phyloP scores from a whole-genome alignment of 768 basidiomycete genomes.

The Agaricus subrufescens region DNA sequence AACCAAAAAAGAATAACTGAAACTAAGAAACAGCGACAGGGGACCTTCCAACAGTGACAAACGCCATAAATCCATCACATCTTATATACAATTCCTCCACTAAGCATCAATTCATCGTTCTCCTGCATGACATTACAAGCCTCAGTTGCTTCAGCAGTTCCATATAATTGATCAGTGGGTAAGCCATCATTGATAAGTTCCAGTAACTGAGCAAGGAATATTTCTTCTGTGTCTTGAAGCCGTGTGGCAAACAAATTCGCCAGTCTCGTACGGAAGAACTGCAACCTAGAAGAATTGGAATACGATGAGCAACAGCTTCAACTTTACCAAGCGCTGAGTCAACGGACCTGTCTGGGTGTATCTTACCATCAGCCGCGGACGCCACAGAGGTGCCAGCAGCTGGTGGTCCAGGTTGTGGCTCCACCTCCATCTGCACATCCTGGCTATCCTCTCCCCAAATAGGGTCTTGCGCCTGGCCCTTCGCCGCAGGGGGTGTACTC shows the following conservation, averaged over 20 bases:
- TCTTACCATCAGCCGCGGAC: conserved; percentile 32
- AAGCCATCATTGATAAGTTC: conserved; percentile 77
- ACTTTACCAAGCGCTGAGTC: conserved; percentile 3
- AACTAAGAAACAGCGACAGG: not conserved
- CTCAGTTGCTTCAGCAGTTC: conserved; percentile 72
- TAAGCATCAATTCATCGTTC: conserved; percentile 81
- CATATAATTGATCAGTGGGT: conserved; percentile 63
- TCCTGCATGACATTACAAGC: conserved; percentile 75
- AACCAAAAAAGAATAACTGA: not conserved
- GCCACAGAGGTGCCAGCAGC: conserved; percentile 21
- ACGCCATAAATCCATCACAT: conserved; percentile 36
- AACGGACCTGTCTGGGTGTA: conserved; percentile 57
- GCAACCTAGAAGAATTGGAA: conserved; percentile 41
- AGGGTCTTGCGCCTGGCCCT: conserved; percentile 42
- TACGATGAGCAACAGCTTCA: conserved; percentile 5
- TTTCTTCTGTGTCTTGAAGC: conserved; percentile 72
- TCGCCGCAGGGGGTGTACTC: conserved; percentile 37
- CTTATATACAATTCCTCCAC: conserved; percentile 83
- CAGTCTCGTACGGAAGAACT: conserved; percentile 76
- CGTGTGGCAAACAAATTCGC: conserved; percentile 64
- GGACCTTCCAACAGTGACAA: not conserved
- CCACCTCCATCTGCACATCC: conserved; percentile 58
- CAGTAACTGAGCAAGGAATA: conserved; percentile 66
- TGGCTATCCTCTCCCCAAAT: conserved; percentile 67
- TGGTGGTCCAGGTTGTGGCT: conserved; percentile 27